phyloP scores from a whole-genome alignment of 495 filamentous ascomycete species.

The Talaromyces borbonicus region DNA sequence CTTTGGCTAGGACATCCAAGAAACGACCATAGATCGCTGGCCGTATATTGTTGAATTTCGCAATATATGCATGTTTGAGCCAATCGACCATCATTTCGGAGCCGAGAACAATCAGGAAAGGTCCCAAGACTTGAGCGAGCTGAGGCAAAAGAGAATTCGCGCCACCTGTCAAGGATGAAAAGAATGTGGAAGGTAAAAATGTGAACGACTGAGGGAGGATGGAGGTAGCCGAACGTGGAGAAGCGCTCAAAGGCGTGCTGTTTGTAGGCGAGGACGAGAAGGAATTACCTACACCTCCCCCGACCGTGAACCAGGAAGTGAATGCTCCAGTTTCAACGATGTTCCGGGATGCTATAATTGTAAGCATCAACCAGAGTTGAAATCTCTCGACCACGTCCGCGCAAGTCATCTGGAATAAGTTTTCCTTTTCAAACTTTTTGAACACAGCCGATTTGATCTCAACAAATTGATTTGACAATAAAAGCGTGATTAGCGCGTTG shows the following conservation, averaged over 20 bases:
- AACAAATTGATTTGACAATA: conserved; percentile 93
- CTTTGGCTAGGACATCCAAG: conserved; percentile 86
- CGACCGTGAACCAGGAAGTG: conserved; percentile 28
- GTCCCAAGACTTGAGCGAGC: conserved; percentile 79
- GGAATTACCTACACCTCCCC: conserved; percentile 26
- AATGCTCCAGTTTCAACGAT: conserved; percentile 78
- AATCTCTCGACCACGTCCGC: conserved; percentile 96
- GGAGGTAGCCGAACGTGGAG: conserved; percentile 42
- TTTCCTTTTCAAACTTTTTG: conserved; percentile 96
- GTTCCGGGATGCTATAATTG: conserved; percentile 91
- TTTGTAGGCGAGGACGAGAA: conserved; percentile 30
- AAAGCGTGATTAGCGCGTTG: conserved; percentile 82
- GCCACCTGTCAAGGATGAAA: conserved; percentile 31
- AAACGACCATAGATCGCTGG: conserved; percentile 82
- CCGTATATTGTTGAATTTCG: conserved; percentile 94
- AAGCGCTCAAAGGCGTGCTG: conserved; percentile 37
- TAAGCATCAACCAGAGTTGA: conserved; percentile 92
- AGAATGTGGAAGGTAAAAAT: conserved; percentile 55
- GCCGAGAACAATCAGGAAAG: conserved; percentile 85
- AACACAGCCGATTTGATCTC: conserved; percentile 98
- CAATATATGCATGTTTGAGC: conserved; percentile 95
- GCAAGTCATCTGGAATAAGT: conserved; percentile 91
- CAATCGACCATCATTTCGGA: conserved; percentile 97
- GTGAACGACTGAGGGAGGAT: conserved; percentile 82
- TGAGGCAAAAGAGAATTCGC: conserved; percentile 48